Evolutionary conservation across 352 stramenopile species (phyloP).

Genomic region (Phytopythium boreale): DNA sequence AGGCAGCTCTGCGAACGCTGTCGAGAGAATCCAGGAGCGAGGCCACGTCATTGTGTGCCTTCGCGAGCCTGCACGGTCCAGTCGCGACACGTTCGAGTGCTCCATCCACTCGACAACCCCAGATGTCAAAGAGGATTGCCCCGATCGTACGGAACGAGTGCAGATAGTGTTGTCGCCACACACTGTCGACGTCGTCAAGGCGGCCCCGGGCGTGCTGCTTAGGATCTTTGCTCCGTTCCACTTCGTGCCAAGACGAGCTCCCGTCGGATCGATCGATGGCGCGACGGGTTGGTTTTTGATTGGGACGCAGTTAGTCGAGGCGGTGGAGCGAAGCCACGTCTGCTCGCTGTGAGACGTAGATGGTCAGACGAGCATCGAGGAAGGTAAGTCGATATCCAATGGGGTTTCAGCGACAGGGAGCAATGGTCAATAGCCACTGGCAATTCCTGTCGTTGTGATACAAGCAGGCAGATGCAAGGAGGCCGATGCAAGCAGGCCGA

Average conservation of each 20-base stretch:
- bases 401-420: not conserved
- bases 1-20: constrained; percentile 11
- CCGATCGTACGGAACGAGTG: constrained; percentile 13
- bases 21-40: constrained; percentile 47
- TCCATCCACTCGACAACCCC: constrained; percentile 19
- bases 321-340: constrained; percentile 12
- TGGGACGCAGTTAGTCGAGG: constrained; percentile 47
- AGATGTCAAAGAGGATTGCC: constrained; percentile 13
- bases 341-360: not conserved
- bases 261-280: constrained; percentile 18
- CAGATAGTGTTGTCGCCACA: constrained; percentile 34
- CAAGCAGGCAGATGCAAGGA: too few species aligned
- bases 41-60: constrained; percentile 33
- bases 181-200: constrained; percentile 23
- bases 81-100: constrained; percentile 26
- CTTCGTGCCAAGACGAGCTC: constrained; percentile 30
- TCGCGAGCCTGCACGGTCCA: constrained; percentile 6
- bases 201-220: constrained; percentile 24
- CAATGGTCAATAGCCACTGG: not conserved
- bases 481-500: not conserved
- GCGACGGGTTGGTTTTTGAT: constrained; percentile 35
- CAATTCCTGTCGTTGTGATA: not conserved
- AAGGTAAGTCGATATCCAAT: not conserved
- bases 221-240: constrained; percentile 63
- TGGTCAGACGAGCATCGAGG: not conserved